Percentiles rank a stretch among this genome's conserved stretches.
Evolutionary conservation across 1,139 yeast species (phyloP).

Genomic region (Yarrowia galli): DNA sequence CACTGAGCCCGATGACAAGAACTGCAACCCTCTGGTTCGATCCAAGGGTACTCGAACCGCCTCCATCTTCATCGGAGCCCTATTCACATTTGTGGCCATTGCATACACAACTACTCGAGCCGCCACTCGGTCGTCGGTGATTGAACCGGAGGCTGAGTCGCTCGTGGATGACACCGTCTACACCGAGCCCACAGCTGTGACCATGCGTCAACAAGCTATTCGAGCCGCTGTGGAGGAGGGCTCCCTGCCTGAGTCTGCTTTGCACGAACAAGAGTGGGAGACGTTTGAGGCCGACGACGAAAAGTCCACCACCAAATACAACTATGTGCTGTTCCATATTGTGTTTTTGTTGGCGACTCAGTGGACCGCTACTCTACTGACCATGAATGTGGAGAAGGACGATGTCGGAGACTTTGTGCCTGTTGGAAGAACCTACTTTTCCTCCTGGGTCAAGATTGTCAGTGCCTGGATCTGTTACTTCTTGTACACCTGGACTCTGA

Average conservation of each 20-base stretch:
- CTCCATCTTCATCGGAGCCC: constrained; percentile 86
- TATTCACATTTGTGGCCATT: constrained; percentile 91
- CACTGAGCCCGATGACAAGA: constrained; percentile 92
- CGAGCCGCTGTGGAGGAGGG: constrained; percentile 96
- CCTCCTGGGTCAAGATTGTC: constrained; percentile 91
- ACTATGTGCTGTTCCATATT: constrained; percentile 85
- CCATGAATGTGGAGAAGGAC: constrained; percentile 88
- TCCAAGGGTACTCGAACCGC: constrained; percentile 90
- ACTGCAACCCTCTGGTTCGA: constrained; percentile 89
- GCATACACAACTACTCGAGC: constrained; percentile 98
- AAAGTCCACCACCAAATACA: constrained; percentile 73
- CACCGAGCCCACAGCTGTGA: constrained; percentile 69
- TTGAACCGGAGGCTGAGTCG: constrained; percentile 50
- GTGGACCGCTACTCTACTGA: constrained; percentile 91
- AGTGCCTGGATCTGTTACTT: constrained; percentile 92
- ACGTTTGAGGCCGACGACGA: constrained; percentile 66
- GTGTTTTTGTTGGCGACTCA: constrained; percentile 96
- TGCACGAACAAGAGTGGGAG: constrained; percentile 70
- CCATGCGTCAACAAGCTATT: constrained; percentile 86
- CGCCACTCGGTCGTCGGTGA: constrained; percentile 60
- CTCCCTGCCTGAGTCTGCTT: constrained; percentile 89
- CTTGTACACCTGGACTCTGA: constrained; percentile 86
- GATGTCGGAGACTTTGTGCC: constrained; percentile 91
- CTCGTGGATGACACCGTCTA: constrained; percentile 49
- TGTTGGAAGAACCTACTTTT: constrained; percentile 95